Evolutionary conservation across 2,329 filamentous ascomycete species (phyloP), one percentile per base, ranked within the genome.

Genomic region (Aspergillus japonicus): DNA sequence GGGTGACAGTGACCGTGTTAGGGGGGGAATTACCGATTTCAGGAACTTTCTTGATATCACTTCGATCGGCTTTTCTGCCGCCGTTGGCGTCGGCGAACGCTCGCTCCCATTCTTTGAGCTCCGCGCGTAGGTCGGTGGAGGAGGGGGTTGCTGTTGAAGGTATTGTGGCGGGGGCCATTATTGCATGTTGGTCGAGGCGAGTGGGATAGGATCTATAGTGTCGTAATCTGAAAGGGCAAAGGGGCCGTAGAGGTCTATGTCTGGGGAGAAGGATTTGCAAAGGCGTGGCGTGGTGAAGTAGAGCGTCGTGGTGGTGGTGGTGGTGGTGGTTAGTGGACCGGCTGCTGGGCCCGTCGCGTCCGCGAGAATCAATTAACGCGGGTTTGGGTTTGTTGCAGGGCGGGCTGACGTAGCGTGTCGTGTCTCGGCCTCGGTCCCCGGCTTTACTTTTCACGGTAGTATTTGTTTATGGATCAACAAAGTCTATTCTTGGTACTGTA

Each of bases 91-190:
- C 72, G 6, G 78, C 71, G 63, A 82, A 82, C 0, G 71, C 71
- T 50, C 76, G 73, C 66, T 82, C 80, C 76, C 79, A 82, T 59
- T 77, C 72, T 62, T 82, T 82, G 47, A 82, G 63, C 62, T 79
- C 75, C 4, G 71, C 68, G 26, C 80, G 79, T 19, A 81, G 66
- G 47, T 64, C 64, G 24, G 70, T 64, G 42, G 75, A 71, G 57
- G 72, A 66, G 0, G 33, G 11, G 11, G 12, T 16, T 35, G 33
- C 12, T 35, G 33, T 5, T 11, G 12, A 12, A 1, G 33, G 12
- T 16, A 3, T 5, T 49, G 57, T 58, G 19, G 63, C 62, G 44
- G 61, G 64, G 16, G 69, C 65, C 68, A 74, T 75, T 59, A 64
- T 72, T 63, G 64, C 66, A 73, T 68, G 54, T 54, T 58, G 49